phyloP scores from a whole-genome alignment of 2,329 filamentous ascomycete genomes.

The Lanzia echinophila region DNA sequence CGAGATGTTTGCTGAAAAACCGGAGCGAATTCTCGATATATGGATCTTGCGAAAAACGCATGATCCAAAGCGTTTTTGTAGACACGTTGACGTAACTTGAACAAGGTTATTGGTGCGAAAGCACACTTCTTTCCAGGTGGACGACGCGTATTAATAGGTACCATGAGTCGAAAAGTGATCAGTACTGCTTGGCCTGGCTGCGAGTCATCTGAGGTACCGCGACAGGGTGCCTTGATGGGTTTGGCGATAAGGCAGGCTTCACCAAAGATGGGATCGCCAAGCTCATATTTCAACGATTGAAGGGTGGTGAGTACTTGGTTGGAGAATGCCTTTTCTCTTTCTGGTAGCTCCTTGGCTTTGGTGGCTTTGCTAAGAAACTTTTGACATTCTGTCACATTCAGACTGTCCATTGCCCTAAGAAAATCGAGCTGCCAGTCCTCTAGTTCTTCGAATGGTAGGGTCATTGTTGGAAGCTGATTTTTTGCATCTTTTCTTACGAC shows the following conservation, averaged over 20 bases:
- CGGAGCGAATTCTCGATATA: slow-evolving; percentile 54
- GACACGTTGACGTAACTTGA: slow-evolving; percentile 59
- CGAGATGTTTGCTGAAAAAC: slow-evolving; percentile 28
- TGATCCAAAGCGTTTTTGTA: slow-evolving; percentile 49
- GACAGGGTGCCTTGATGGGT: slow-evolving; percentile 38
- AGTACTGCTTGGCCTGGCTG: slow-evolving; percentile 33
- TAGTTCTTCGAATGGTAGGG: slow-evolving; percentile 46
- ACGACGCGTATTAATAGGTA: slow-evolving; percentile 52
- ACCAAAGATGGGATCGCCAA: slow-evolving; percentile 39
- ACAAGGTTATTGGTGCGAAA: slow-evolving; percentile 57
- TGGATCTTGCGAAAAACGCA: slow-evolving; percentile 51
- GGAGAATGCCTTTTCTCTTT: slow-evolving; percentile 39
- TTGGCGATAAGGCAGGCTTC: slow-evolving; percentile 40
- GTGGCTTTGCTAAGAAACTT: slow-evolving; percentile 29
- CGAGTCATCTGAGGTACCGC: slow-evolving; percentile 20
- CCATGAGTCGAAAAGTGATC: slow-evolving; percentile 53
- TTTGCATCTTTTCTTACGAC: slow-evolving; percentile 37
- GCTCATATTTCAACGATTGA: slow-evolving; percentile 33
- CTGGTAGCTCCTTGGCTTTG: slow-evolving; percentile 32
- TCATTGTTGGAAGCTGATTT: slow-evolving; percentile 55
- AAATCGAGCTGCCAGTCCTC: slow-evolving; percentile 50
- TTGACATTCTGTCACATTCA: slow-evolving; percentile 41
- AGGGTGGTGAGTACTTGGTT: slow-evolving; percentile 40
- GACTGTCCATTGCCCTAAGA: slow-evolving; percentile 36
- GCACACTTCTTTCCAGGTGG: slow-evolving; percentile 45